Conservation (phyloP, 495 filamentous ascomycete genomes). For the Neurospora sublineolata region DNA sequence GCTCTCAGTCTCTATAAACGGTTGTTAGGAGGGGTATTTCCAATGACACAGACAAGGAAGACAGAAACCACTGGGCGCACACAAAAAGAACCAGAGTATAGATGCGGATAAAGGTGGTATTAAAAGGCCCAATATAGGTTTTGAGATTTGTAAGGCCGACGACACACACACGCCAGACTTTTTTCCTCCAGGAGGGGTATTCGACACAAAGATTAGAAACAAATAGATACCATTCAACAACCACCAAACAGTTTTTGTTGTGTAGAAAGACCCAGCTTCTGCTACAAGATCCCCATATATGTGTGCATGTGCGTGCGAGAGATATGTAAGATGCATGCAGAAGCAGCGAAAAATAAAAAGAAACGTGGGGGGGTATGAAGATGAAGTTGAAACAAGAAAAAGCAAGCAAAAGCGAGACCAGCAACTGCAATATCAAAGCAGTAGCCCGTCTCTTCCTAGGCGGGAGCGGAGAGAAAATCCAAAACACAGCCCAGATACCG, state of each 20-base stretch:
- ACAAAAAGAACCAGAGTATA: not conserved
- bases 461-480: constrained; percentile 9
- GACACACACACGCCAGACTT: not conserved
- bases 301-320: constrained; percentile 1
- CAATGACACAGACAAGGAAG: constrained; percentile 3
- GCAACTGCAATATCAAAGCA: not conserved
- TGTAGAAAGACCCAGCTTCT: not conserved
- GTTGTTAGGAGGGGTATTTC: constrained; percentile 9
- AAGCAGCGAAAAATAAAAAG: not conserved
- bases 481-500: constrained; percentile 2
- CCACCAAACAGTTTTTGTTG: not conserved
- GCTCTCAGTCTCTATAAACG: constrained; percentile 9
- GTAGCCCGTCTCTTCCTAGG: not conserved
- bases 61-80: constrained; percentile 1
- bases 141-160: not conserved
- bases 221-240: not conserved
- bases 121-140: constrained; percentile 5
- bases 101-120: constrained; percentile 7
- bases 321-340: constrained; percentile 1
- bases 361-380: not conserved
- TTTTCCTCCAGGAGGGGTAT: not conserved
- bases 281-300: constrained; percentile 2
- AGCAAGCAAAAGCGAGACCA: not conserved
- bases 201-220: not conserved
- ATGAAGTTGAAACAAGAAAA: not conserved